These are phyloP conservation scores for Trichoderma koningii DNA, from an alignment of 2,329 filamentous ascomycete genomes.

Conservation along the genomic window DNA sequence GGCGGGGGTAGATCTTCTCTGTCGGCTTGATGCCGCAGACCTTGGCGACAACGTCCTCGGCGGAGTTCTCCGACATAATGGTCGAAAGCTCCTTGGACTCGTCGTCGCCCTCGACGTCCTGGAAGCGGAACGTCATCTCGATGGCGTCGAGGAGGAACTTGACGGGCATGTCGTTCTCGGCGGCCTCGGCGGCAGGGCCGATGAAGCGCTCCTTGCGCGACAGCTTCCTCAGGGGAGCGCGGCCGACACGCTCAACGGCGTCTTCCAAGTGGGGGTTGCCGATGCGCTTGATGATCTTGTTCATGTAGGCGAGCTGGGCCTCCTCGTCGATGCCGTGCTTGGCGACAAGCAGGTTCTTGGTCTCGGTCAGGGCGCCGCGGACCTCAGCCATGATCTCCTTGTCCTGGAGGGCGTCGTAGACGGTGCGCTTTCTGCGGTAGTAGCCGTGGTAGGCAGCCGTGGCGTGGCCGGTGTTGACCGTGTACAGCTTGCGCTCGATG, in stretches of 20 bases:
- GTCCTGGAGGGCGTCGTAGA: conserved; percentile 86
- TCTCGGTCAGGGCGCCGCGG: conserved; percentile 78
- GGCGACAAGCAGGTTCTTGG: conserved; percentile 77
- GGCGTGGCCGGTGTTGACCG: conserved; percentile 97
- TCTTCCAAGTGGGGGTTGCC: conserved; percentile 93
- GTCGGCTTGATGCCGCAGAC: conserved; percentile 77
- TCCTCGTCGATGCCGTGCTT: conserved; percentile 78
- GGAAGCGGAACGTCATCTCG: conserved; percentile 93
- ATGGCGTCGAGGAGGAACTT: conserved; percentile 76
- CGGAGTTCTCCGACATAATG: conserved; percentile 73
- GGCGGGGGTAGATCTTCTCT: conserved; percentile 75
- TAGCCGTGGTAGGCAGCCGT: conserved; percentile 95
- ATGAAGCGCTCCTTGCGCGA: conserved; percentile 95
- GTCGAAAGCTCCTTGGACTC: conserved; percentile 84
- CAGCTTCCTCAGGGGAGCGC: conserved; percentile 91
- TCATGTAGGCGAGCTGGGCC: conserved; percentile 83
- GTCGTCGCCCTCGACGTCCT: conserved; percentile 88
- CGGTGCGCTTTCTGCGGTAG: conserved; percentile 79
- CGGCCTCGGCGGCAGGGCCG: conserved; percentile 84
- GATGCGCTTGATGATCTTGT: conserved; percentile 90
- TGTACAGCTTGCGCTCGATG: conserved; percentile 99
- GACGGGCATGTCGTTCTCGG: conserved; percentile 74
- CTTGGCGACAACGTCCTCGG: conserved; percentile 75
- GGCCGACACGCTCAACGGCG: conserved; percentile 90
- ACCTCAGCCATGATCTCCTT: conserved; percentile 78